Evolutionary conservation across 495 filamentous ascomycete genomes (phyloP).

Genomic region (Corynascus novoguineensis): DNA sequence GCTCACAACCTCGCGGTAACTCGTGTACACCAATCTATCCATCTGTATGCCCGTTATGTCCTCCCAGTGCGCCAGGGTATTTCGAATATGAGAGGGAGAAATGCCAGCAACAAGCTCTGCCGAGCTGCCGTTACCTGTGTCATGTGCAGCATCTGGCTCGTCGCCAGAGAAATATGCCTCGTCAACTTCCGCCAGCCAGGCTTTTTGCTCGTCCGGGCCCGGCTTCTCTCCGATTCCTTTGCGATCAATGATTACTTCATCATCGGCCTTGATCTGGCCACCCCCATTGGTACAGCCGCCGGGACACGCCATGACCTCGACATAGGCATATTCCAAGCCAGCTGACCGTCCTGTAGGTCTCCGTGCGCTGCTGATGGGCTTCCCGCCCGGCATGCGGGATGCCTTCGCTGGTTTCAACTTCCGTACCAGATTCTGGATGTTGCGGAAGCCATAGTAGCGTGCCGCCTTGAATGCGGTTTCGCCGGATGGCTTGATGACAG

Average conservation of each 20-base stretch:
- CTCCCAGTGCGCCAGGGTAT: conserved; percentile 68
- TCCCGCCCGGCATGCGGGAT: conserved; percentile 72
- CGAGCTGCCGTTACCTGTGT: conserved; percentile 17
- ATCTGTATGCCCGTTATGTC: conserved; percentile 59
- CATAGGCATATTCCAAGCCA: conserved; percentile 69
- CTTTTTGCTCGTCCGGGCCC: conserved; percentile 68
- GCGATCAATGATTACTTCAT: conserved; percentile 51
- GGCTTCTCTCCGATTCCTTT: conserved; percentile 47
- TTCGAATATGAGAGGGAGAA: conserved; percentile 50
- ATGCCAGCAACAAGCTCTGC: conserved; percentile 51
- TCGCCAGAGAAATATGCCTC: conserved; percentile 89
- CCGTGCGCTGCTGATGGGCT: conserved; percentile 41
- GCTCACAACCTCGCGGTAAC: conserved; percentile 85
- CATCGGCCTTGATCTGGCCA: conserved; percentile 85
- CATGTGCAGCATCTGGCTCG: conserved; percentile 45
- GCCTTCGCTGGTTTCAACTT: conserved; percentile 72
- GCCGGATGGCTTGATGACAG: conserved; percentile 49
- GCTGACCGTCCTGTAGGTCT: conserved; percentile 39
- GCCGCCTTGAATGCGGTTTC: conserved; percentile 69
- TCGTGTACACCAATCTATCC: conserved; percentile 74
- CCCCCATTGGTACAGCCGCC: conserved; percentile 97
- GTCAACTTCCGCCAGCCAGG: conserved; percentile 81
- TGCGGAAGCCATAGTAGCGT: conserved; percentile 92
- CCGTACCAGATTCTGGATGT: conserved; percentile 94
- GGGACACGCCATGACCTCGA: conserved; percentile 98